Base-by-base conservation (phyloP, 257 asterid species). In the Nicotiana knightiana region DNA sequence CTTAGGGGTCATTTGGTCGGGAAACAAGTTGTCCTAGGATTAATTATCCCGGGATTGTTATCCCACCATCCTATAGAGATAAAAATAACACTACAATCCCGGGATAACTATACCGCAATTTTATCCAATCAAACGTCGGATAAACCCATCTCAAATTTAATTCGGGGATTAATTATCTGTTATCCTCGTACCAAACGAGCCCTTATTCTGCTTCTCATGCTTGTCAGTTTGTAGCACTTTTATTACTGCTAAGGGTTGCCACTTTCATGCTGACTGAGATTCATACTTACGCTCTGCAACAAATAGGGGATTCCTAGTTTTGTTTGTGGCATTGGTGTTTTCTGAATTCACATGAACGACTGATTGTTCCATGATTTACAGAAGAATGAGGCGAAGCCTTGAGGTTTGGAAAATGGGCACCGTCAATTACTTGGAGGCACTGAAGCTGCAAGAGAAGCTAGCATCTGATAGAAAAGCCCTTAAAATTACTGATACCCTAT, bases 331-430 rank as follows among this genome's bases (percentile, higher is more conserved):
- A 21, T 71, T 2, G 17, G 4, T 12, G 28, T 46, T 12, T 26
- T 21, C 6, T 71, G 35, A 71, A 33, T 71, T 66, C 24, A 21
- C 59, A 71, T 0, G 6, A 68, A 68, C 39, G 33, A 67, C 12
- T 68, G 10, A 39, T 68, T 68, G n/a, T 39, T 68, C 57, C 0
- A 9, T 68, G 33, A 68, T 68, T 26, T 68, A 4, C 33, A 88
- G 59, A 54, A 2, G 24, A 71, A 71, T 71, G 78, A 71, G 59
- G 59, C 83, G 90, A 51, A 86, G 37, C 70, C 88, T 93, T 32
- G 90, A 87, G 86, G 89, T 93, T 18, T 91, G 92, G 93, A 89
- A 86, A 83, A 84, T 93, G 91, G 92, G 96, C 33, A 81, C 82
- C 5, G 87, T 91, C 59, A 89, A 88, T 71, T 93, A 93, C 84